Base-by-base conservation (phyloP, 1,284 basidiomycete species). In the Xerocomus minutiporus region DNA sequence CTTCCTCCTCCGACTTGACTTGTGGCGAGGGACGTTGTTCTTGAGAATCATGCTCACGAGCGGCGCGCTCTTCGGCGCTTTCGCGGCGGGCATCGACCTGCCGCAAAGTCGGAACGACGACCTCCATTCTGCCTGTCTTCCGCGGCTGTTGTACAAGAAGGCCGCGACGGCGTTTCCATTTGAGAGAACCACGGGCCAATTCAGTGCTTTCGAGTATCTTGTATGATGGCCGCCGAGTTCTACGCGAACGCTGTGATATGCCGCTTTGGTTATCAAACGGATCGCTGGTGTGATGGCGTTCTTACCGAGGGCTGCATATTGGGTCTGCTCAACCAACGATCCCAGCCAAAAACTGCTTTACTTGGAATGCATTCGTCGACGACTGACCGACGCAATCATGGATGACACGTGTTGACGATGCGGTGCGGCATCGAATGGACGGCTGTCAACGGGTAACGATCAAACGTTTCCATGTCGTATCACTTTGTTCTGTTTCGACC, bases 1-100 rank as follows among this genome's bases (percentile, higher is more conserved):
- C 51, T 25, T 51, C 47, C 17, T 52, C 55, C 42, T 59, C 59
- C 34, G 32, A 44, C 51, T 53, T 57, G 58, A 54, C 25, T 12
- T 11, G 35, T 9, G 13, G 39, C 12, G 47, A 23, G 28, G 17
- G n/a, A 5, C 1, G 25, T 8, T 13, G 29, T 56, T 36, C 48
- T 46, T 23, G 43, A 29, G 55, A 35, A 35, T 47, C 53, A 15
- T 17, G 46, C n/a, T 46, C 42, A 23, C 39, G 47, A 32, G 39
- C 34, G 25, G 39, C n/a, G 20, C 6, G 40, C 8, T 20, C 42
- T 23, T 8, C 12, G 41, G 17, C 25, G 15, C 13, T 5, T 46
- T 13, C 26, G 26, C 28, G 40, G 38, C 17, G 46, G 31, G 49
- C 51, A 12, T 54, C 13, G 48, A 52, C 8, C 38, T 50, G 46